A percentile compares a stretch with the other conserved stretches of the same genome.
Evolutionary conservation across 768 basidiomycete genomes (phyloP).

Genomic region (Xerocomus potaroensis): DNA sequence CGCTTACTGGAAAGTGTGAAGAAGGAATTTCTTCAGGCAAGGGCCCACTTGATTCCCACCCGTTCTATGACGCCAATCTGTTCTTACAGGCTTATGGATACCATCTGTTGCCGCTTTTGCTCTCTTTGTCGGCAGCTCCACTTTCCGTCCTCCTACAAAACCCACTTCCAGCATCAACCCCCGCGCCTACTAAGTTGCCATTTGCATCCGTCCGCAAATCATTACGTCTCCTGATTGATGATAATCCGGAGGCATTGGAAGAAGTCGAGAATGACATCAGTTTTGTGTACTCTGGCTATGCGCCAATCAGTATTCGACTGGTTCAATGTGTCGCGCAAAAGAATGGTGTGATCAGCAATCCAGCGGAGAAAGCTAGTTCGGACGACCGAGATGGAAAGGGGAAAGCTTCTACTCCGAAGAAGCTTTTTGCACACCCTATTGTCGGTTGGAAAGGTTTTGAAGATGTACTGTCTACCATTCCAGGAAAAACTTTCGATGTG

Average conservation of each 20-base stretch:
- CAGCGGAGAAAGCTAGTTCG: conserved; percentile 48
- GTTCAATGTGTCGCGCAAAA: conserved; percentile 94
- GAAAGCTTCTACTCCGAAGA: conserved; percentile 38
- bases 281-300: conserved; percentile 96
- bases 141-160: conserved; percentile 64
- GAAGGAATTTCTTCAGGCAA: conserved; percentile 82
- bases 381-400: conserved; percentile 38
- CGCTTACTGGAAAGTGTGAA: conserved; percentile 86
- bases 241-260: conserved; percentile 67
- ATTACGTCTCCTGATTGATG: conserved; percentile 89
- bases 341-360: conserved; percentile 81
- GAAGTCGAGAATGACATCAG: conserved; percentile 92
- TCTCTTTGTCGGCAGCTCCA: conserved; percentile 61
- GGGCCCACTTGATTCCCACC: conserved; percentile 5
- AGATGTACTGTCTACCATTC: conserved; percentile 75
- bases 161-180: conserved; percentile 54
- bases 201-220: conserved; percentile 74
- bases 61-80: neutral
- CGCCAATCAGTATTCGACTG: conserved; percentile 86
- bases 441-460: conserved; percentile 98
- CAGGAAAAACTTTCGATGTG: conserved; percentile 84
- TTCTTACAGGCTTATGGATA: conserved; percentile 66
- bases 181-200: conserved; percentile 56
- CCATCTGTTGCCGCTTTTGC: conserved; percentile 61
- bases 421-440: conserved; percentile 84